A percentile compares a stretch with the other conserved stretches of the same genome.
Conservation (phyloP, 1,284 basidiomycete species). For the Cryptococcus sp. region DNA sequence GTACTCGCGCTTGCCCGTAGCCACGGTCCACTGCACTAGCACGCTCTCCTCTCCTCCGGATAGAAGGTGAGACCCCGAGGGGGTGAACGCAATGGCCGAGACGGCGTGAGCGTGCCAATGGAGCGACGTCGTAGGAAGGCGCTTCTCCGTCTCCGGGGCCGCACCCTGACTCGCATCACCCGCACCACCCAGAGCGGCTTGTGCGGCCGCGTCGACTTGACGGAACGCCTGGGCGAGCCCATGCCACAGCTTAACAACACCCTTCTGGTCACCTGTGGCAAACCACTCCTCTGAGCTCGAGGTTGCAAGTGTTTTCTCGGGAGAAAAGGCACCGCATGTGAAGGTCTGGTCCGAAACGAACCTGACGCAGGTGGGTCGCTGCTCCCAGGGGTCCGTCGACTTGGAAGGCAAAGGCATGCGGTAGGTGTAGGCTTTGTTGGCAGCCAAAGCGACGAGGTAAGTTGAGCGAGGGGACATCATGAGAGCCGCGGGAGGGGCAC, state of each 20-base stretch:
- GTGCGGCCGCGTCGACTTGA: slow-evolving; percentile 38
- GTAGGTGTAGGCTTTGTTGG: slow-evolving; percentile 77
- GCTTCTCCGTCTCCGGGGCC: slow-evolving; percentile 31
- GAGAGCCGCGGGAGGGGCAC: slow-evolving; percentile 37
- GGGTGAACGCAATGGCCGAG: slow-evolving; percentile 80
- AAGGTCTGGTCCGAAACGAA: slow-evolving; percentile 62
- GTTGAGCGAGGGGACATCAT: slow-evolving; percentile 66
- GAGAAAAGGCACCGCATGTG: slow-evolving; percentile 85
- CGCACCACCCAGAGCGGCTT: slow-evolving; percentile 10
- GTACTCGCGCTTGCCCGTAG: slow-evolving; percentile 80
- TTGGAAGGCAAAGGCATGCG: slow-evolving; percentile 48
- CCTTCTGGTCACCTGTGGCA: slow-evolving; percentile 85
- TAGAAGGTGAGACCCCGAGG: slow-evolving; percentile 86
- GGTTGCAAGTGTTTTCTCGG: slow-evolving; percentile 50
- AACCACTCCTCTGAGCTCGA: slow-evolving; percentile 71
- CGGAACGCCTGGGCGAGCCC: slow-evolving; percentile 64
- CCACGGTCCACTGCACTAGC: slow-evolving; percentile 90
- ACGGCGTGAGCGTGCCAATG: slow-evolving; percentile 99
- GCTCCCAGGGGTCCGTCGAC: slow-evolving; percentile 18
- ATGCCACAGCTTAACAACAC: slow-evolving; percentile 88
- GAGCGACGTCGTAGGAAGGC: slow-evolving; percentile 69
- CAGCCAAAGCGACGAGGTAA: slow-evolving; percentile 77
- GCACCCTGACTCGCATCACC: slow-evolving; percentile 12
- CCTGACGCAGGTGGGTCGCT: slow-evolving; percentile 62
- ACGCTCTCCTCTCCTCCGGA: slow-evolving; percentile 96